Base-by-base conservation (phyloP, 2,329 filamentous ascomycete genomes). In the Penicillium sp. region DNA sequence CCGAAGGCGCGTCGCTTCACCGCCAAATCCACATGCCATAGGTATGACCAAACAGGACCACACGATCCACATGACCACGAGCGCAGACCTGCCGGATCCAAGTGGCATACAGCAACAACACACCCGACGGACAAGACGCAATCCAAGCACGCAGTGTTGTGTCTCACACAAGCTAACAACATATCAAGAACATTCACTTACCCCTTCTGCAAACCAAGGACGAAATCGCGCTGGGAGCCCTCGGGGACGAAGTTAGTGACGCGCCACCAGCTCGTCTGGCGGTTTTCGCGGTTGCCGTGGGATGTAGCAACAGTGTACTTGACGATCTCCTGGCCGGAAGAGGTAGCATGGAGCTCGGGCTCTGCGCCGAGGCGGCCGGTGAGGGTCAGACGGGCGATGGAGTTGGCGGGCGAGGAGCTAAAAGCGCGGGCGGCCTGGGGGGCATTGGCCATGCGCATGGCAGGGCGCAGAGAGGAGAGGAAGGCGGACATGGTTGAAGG, bases 241-340 rank as follows among this genome's bases (percentile, higher is more conserved):
- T 90, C 86, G 15, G 80, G 78, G 52, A 79, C 67, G 73, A 97
- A 97, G 78, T 82, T 86, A 35, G 86, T 81, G 55, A 97, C 81
- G 57, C 82, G 83, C 83, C 95, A 97, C 89, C 90, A 97, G 81
- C 88, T 94, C 31, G 89, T 90, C 72, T 86, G 83, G 71, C 86
- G 82, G 76, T 90, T 89, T 17, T 93, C 89, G 64, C 78, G 80
- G 60, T 81, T 77, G 15, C 91, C 91, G 59, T 74, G 75, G 74
- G 80, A 87, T 69, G 86, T 89, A 51, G 86, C 93, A 62, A 99
- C 80, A 5, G 86, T 79, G 74, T 96, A 97, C 68, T 84, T 85
- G 70, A 97, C 73, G 58, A 96, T 70, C 63, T 95, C 89, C 62
- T 82, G 83, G 58, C 91, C 91, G 52, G 80, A 87, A 69, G 84